These are phyloP conservation scores for Chloranthus sessilifolius DNA, from an alignment of 164 flowering plant species.

Conservation along the genomic window DNA sequence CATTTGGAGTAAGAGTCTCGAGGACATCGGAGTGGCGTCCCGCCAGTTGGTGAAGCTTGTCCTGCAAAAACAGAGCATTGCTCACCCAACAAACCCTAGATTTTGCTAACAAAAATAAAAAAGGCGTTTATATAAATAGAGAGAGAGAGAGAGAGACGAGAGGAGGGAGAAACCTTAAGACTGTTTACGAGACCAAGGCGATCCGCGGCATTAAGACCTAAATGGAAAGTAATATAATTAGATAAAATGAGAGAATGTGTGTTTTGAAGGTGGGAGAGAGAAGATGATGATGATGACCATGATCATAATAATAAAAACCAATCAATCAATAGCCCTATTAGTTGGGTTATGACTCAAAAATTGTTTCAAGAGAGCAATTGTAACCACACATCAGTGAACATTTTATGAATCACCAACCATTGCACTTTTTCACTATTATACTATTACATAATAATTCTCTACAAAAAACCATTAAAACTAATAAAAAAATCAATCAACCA, in stretches of 20 bases:
- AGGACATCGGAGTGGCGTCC: constrained; percentile 39
- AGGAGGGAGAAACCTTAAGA: constrained; percentile 24
- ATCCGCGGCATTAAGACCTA: constrained; percentile 37
- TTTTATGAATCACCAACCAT: too few species aligned
- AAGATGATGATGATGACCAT: constrained; percentile 4
- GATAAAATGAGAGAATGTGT: background rate
- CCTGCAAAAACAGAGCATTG: constrained; percentile 11
- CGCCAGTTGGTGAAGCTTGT: constrained; percentile 36
- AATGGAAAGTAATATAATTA: background rate
- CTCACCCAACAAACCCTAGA: background rate
- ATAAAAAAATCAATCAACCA: too few species aligned
- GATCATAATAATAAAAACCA: too few species aligned
- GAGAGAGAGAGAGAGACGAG: background rate
- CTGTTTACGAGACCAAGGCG: constrained; percentile 40
- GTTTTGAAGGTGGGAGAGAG: background rate
- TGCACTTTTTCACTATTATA: too few species aligned
- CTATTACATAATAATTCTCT: too few species aligned
- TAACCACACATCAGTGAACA: too few species aligned
- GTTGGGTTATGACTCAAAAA: too few species aligned
- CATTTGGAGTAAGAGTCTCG: constrained; percentile 33
- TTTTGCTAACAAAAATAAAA: background rate
- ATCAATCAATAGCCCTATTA: too few species aligned
- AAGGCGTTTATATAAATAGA: background rate
- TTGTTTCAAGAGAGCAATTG: too few species aligned
- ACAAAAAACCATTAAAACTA: too few species aligned